Evolutionary conservation across 208 protist species (phyloP), one percentile per base, ranked within the genome.

Genomic region (Leishmania gerbilli): DNA sequence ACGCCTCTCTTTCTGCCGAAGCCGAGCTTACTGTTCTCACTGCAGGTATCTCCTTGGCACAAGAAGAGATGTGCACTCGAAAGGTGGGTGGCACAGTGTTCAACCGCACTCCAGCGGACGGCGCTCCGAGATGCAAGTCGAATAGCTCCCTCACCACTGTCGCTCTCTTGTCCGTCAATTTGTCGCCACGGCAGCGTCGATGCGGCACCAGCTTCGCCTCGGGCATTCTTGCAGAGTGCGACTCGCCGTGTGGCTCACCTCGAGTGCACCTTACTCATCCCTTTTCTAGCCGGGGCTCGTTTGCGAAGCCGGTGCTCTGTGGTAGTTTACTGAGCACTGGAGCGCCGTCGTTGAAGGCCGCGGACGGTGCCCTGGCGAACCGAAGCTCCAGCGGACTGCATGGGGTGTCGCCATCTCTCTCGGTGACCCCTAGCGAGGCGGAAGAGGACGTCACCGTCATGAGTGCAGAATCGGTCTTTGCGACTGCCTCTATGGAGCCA

Each of bases 11-110:
- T 19, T 37, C 77, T 13, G 71, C 77, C 13, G 74, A 82, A 7
- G 55, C 42, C 9, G 82, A 85, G 55, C 71, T 82, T 6, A 67
- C 82, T 9, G 74, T 45, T 6, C 75, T 85, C 78, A 85, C 82
- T 42, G 64, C 76, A 40, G 60, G 76, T 6, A 49, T 40, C 17
- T 58, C 47, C 8, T 47, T 53, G 24, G 37, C 60, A 27, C 76
- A 71, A 7, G 13, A 72, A 4, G 49, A 71, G 13, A 15, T 31
- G 11, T 45, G 40, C 3, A 24, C 51, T 31, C 8, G 55, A 0
- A 65, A 31, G 53, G 37, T 47, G 8, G 37, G 24, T 24, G 19
- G 34, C n/a, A 65, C 15, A 34, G 40, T 15, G n/a, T 15, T 77
- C 24, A 17, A 40, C 24, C 67, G 55, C 37, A 65, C 74, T 1